A percentile compares a stretch with the other conserved stretches of the same genome.
These are phyloP conservation scores for Talaromyces sp. DNA, from an alignment of 2,329 filamentous ascomycete species.

Conservation along the genomic window DNA sequence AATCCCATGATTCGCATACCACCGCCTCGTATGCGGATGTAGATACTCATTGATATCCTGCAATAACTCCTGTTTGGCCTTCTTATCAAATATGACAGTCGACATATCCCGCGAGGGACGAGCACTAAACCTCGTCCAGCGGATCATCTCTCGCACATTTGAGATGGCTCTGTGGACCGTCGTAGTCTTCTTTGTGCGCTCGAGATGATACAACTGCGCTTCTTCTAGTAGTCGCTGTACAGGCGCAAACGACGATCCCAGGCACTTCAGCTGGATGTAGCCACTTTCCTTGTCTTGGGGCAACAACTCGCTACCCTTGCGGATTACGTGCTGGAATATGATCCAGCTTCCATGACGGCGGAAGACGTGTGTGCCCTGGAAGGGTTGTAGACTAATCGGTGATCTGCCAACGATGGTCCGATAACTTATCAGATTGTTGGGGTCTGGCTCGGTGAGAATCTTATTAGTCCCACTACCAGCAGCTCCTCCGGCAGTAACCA, in stretches of 20 bases:
- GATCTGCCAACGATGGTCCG: conserved; percentile 17
- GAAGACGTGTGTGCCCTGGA: conserved; percentile 20
- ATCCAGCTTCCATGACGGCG: conserved; percentile 20
- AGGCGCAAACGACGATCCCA: conserved; percentile 19
- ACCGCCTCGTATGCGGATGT: conserved; percentile 61
- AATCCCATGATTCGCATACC: conserved; percentile 73
- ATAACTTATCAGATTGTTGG: conserved; percentile 19
- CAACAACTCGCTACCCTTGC: conserved; percentile 3
- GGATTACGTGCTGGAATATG: conserved; percentile 16
- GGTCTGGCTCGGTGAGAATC: conserved; percentile 12
- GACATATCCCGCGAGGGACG: conserved; percentile 69
- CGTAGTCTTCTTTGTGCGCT: conserved; percentile 42
- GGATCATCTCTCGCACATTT: conserved; percentile 38
- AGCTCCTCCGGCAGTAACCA: neutral
- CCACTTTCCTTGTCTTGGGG: conserved; percentile 9
- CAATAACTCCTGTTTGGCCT: conserved; percentile 64
- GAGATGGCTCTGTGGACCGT: conserved; percentile 55
- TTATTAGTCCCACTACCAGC: neutral
- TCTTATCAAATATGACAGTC: conserved; percentile 68
- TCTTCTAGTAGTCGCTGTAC: conserved; percentile 33
- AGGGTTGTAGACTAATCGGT: conserved; percentile 27
- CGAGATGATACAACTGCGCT: conserved; percentile 54
- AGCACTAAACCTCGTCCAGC: conserved; percentile 58
- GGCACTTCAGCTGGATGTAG: conserved; percentile 20
- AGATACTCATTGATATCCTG: conserved; percentile 76